These are phyloP conservation scores for Colletotrichum lini DNA, from an alignment of 2,329 filamentous ascomycete species.

Conservation along the genomic window DNA sequence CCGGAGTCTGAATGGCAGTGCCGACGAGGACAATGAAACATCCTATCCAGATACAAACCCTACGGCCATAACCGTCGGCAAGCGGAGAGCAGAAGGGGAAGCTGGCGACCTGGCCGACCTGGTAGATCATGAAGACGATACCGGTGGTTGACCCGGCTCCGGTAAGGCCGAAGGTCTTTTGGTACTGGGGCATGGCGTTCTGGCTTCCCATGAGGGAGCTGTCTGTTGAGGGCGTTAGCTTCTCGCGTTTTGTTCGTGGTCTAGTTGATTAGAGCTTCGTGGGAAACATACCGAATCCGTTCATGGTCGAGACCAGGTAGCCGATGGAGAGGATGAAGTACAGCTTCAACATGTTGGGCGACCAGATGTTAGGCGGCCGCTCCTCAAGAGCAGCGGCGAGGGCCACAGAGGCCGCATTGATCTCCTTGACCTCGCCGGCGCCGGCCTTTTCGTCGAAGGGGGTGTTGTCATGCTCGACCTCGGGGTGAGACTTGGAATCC, in stretches of 20 bases:
- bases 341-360: constrained; percentile 52
- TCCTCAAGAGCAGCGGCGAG: constrained; percentile 52
- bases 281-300: constrained; percentile 47
- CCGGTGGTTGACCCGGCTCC: constrained; percentile 62
- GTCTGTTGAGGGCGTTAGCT: constrained; percentile 52
- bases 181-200: constrained; percentile 63
- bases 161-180: constrained; percentile 59
- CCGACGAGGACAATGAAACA: constrained; percentile 63
- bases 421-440: constrained; percentile 48
- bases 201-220: constrained; percentile 55
- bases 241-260: accelerated
- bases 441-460: constrained; percentile 32
- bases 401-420: constrained; percentile 55
- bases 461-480: constrained; percentile 37
- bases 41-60: constrained; percentile 66
- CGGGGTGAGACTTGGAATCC: constrained; percentile 27
- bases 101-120: constrained; percentile 63
- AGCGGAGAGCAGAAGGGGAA: constrained; percentile 64
- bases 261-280: not conserved
- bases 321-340: constrained; percentile 47
- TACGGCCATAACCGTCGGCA: constrained; percentile 65
- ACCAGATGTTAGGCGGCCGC: constrained; percentile 51
- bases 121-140: constrained; percentile 61
- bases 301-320: constrained; percentile 50
- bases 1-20: constrained; percentile 58